Conservation (phyloP, 2,329 filamentous ascomycete genomes). For the Colletotrichum magnum region DNA sequence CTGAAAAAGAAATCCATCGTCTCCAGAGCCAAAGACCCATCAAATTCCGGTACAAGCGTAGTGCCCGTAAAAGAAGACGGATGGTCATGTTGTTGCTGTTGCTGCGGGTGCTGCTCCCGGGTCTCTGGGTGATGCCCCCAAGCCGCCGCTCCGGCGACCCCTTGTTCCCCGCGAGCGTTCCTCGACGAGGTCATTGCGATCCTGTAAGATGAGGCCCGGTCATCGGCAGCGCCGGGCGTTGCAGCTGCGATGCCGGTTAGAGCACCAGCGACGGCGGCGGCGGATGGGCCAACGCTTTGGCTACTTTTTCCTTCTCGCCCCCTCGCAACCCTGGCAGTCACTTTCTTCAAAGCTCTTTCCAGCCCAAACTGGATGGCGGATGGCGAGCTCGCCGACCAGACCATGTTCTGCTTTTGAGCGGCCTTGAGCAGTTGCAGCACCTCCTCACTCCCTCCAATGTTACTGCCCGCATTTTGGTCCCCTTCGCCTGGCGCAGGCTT, state of each 20-base stretch:
- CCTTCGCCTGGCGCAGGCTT: constrained; percentile 3
- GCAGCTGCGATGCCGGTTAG: not conserved
- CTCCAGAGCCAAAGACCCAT: constrained; percentile 29
- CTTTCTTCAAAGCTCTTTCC: constrained; percentile 36
- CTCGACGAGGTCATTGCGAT: constrained; percentile 8
- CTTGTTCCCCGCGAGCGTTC: constrained; percentile 2
- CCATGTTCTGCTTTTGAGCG: constrained; percentile 33
- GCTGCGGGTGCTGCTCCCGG: constrained; percentile 8
- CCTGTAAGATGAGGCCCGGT: constrained; percentile 8
- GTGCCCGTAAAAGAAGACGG: constrained; percentile 20
- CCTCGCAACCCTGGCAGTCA: constrained; percentile 22
- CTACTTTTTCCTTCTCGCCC: not conserved
- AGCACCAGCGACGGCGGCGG: not conserved
- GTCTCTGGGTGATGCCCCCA: constrained; percentile 20
- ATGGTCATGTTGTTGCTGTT: constrained; percentile 23
- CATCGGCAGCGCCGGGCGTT: not conserved
- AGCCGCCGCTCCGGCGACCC: not conserved
- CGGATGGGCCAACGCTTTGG: not conserved
- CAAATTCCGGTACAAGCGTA: constrained; percentile 29
- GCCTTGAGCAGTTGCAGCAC: constrained; percentile 30
- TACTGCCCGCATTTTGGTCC: not conserved
- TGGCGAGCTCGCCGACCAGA: constrained; percentile 31
- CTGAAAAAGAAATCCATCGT: constrained; percentile 39
- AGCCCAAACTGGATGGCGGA: constrained; percentile 38
- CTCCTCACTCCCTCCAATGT: constrained; percentile 12